Percentiles rank a stretch among this genome's conserved stretches.
Conservation (phyloP, 257 asterid genomes). For the Solanum ossicruentum region DNA sequence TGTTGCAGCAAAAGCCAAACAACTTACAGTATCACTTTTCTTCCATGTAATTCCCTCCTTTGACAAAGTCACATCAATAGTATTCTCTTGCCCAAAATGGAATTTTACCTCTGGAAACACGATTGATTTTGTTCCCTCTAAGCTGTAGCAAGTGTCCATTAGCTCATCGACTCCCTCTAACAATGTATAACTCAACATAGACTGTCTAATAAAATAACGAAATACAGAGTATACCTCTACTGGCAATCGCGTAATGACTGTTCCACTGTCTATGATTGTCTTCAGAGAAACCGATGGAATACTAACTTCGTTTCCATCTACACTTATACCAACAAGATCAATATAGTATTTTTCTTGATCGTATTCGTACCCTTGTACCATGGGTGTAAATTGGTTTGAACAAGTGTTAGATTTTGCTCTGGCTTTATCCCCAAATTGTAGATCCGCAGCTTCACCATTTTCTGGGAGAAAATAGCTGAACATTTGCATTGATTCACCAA, state of each 20-base stretch:
- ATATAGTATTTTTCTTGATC: neutral
- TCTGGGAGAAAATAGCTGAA: neutral
- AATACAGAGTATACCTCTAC: neutral
- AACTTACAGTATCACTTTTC: neutral
- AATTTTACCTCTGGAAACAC: neutral
- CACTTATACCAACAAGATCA: neutral
- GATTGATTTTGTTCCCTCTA: neutral
- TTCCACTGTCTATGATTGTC: slow-evolving; percentile 1
- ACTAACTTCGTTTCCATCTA: neutral
- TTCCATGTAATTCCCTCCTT: neutral
- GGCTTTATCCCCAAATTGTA: neutral
- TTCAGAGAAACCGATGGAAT: too few relatives aligned
- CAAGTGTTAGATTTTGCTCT: neutral
- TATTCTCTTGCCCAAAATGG: neutral
- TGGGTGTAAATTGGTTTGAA: neutral
- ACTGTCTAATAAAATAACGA: neutral
- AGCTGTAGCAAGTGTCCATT: neutral
- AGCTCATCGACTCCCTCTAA: accelerated
- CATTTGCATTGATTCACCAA: neutral
- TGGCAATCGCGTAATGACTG: neutral
- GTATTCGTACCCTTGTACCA: neutral
- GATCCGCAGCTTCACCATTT: neutral
- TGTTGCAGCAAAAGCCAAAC: neutral
- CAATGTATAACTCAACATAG: neutral
- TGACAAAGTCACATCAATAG: neutral